Evolutionary conservation across 2,329 filamentous ascomycete genomes (phyloP).

Genomic region (Whalleya microplaca): DNA sequence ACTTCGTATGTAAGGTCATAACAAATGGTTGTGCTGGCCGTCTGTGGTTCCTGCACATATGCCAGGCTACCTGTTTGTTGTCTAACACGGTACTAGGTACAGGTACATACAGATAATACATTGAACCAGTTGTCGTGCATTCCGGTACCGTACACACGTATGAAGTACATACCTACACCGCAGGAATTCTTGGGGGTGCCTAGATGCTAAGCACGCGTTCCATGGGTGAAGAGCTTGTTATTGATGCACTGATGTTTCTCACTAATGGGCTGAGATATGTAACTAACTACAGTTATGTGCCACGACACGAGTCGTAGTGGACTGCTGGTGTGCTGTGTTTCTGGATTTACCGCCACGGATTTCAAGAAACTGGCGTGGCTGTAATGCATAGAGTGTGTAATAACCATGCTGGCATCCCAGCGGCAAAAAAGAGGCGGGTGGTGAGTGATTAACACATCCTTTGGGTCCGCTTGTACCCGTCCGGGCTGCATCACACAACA

Average conservation of each 20-base stretch:
- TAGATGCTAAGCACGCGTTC: constrained; percentile 7
- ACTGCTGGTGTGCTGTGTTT: constrained; percentile 17
- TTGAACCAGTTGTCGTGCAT: constrained; percentile 18
- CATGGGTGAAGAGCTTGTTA: neutral
- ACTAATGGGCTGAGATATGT: constrained; percentile 11
- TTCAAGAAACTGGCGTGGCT: neutral
- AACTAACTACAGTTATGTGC: neutral
- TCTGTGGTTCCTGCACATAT: constrained; percentile 16
- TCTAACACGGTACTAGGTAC: constrained; percentile 11
- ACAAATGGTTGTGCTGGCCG: constrained; percentile 1
- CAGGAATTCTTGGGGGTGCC: constrained; percentile 15
- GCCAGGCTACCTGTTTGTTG: constrained; percentile 14
- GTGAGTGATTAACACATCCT: constrained; percentile 5
- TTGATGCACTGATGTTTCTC: neutral
- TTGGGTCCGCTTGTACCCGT: constrained; percentile 23
- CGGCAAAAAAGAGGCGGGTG: constrained; percentile 12
- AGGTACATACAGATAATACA: constrained; percentile 16
- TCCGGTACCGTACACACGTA: constrained; percentile 1
- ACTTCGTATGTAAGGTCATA: constrained; percentile 1
- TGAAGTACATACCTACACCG: constrained; percentile 2
- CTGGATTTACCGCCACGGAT: constrained; percentile 19
- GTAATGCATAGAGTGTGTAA: neutral
- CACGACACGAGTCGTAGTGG: neutral
- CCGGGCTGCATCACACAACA: constrained; percentile 6
- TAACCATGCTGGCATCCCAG: constrained; percentile 10